Evolutionary conservation across 116 monocot species (phyloP), one percentile per base, ranked within the genome.

Genomic region (Phalaenopsis hybrid): DNA sequence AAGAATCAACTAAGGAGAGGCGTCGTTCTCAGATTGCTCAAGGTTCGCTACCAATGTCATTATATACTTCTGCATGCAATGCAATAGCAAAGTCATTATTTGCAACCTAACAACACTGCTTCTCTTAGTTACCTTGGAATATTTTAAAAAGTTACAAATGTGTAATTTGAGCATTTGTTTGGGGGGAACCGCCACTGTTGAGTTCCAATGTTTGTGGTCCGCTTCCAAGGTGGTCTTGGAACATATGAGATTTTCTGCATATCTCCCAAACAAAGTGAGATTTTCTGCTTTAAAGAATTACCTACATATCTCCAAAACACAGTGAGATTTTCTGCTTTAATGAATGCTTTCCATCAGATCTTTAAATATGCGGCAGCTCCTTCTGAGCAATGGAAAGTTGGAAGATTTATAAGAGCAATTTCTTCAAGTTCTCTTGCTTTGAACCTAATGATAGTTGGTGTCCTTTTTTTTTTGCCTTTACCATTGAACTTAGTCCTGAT

Each of bases 1-100:
- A 94, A 91, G 97, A 97, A 28, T 85, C 92, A 76, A 92, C 91
- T 17, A 97, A 97, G 89, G 97, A 97, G 82, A 97, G 93, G 83
- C 88, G 97, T 2, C 97, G 97, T 79, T 72, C 93, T 76, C 90
- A 90, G 84, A 97, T 97, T 79, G 91, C 97, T 83, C 97, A 97
- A 97, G 97, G 97, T 96, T 87, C 81, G 78, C 21, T 86, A 85
- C 79, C 18, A 52, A 31, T 37, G 11, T 37, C 33, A 21, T 65
- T 70, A 15, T 51, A 48, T 58, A 79, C 16, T 46, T 31, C 28
- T 20, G 17, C 2, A 72, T 72, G 37, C 12, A 72, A 31, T 34
- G 72, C 41, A 72, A 37, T 37, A 72, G 13, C 72, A 13, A 28
- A 10, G 13, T 70, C n/a, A 13, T 4, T 65, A 28, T 65, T 65